These are phyloP conservation scores for Geranium incanum DNA, from an alignment of 441 rosid genomes.

Conservation along the genomic window DNA sequence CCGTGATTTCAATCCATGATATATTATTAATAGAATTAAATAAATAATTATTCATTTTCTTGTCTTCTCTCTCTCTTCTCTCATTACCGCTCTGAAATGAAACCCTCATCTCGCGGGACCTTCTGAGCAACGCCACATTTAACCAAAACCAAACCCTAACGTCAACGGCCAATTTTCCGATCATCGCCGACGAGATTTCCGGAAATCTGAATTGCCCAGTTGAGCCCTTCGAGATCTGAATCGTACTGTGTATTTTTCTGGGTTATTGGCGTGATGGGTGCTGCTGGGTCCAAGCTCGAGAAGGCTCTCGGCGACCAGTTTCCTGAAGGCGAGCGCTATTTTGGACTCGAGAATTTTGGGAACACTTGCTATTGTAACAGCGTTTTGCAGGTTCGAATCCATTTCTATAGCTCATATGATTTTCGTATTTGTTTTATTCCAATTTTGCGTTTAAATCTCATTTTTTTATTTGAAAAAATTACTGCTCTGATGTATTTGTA, in stretches of 20 bases:
- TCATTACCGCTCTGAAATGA: background rate
- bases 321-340: constrained; percentile 96
- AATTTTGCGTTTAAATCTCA: background rate
- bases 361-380: constrained; percentile 68
- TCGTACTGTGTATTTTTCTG: background rate
- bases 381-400: constrained; percentile 66
- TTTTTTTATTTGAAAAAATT: background rate
- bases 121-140: no score
- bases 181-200: background rate
- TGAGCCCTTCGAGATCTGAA: no score
- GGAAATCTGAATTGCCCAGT: no score
- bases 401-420: background rate
- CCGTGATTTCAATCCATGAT: background rate
- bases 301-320: constrained; percentile 98
- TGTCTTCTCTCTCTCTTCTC: background rate
- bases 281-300: constrained; percentile 98
- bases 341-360: constrained; percentile 58
- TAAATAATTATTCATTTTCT: no score
- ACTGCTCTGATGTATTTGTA: background rate
- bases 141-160: constrained; percentile 20
- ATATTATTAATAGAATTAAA: no score
- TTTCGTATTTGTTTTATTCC: background rate
- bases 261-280: constrained; percentile 52
- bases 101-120: constrained; percentile 3
- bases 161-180: background rate